Percentiles rank a stretch among this genome's conserved stretches.
Conservation (phyloP, 768 basidiomycete species). For the Russula sp. region DNA sequence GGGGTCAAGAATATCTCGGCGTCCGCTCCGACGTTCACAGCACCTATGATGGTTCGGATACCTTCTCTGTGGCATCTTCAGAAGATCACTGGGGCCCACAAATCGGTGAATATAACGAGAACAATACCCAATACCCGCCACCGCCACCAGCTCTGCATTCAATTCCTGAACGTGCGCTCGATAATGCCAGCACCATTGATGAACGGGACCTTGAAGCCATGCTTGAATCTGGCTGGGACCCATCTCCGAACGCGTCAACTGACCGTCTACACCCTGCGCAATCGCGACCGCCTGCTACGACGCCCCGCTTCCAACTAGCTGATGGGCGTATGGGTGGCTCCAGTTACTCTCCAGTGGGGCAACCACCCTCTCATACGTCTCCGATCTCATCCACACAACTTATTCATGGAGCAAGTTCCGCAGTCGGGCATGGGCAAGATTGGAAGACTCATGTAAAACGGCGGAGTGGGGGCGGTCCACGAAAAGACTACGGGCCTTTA, state of each 20-base stretch:
- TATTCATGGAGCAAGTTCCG: constrained; percentile 34
- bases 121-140: constrained; percentile 69
- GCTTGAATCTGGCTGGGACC: constrained; percentile 86
- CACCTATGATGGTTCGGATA: constrained; percentile 76
- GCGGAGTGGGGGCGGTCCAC: constrained; percentile 35
- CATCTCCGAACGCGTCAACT: constrained; percentile 40
- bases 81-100: constrained; percentile 96
- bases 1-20: constrained; percentile 58
- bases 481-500: constrained; percentile 43
- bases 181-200: constrained; percentile 46
- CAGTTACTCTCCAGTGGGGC: constrained; percentile 17
- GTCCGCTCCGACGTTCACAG: constrained; percentile 45
- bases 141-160: constrained; percentile 68
- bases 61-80: constrained; percentile 72
- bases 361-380: constrained; percentile 26
- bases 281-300: constrained; percentile 33
- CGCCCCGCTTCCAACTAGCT: constrained; percentile 57
- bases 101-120: constrained; percentile 93
- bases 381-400: constrained; percentile 31
- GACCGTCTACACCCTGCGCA: constrained; percentile 30
- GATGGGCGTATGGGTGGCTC: constrained; percentile 35
- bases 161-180: constrained; percentile 36
- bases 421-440: constrained; percentile 28
- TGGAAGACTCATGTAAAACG: constrained; percentile 39
- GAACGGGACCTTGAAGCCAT: constrained; percentile 84